Evolutionary conservation across 2,329 filamentous ascomycete genomes (phyloP).

Genomic region (Xylariales sp.): DNA sequence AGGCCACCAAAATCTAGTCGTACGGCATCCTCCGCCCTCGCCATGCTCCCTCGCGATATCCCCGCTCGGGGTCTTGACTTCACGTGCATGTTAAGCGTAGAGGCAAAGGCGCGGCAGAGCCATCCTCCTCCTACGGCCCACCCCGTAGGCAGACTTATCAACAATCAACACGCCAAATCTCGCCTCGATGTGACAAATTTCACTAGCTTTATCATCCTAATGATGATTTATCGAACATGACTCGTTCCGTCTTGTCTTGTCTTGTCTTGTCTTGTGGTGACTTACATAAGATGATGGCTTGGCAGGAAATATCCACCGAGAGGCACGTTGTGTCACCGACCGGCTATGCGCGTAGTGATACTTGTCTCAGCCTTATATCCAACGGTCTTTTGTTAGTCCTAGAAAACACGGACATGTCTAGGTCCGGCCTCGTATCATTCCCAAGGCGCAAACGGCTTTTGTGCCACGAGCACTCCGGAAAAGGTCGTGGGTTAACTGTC

Average conservation of each 20-base stretch:
- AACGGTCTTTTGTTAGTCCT: conserved; percentile 7
- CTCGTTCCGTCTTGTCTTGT: conserved; percentile 6
- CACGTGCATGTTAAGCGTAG: conserved; percentile 19
- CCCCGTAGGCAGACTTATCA: background rate
- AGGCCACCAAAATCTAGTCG: conserved; percentile 1
- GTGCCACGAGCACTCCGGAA: conserved; percentile 1
- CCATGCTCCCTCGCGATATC: conserved; percentile 11
- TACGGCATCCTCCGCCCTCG: conserved; percentile 29
- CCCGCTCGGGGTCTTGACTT: conserved; percentile 8
- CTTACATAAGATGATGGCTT: conserved; percentile 34
- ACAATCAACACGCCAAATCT: conserved; percentile 13
- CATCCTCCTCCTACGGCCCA: background rate
- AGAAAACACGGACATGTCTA: background rate
- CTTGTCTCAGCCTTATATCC: conserved; percentile 30
- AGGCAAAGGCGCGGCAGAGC: conserved; percentile 1
- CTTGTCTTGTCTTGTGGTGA: conserved; percentile 6
- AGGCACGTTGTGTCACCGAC: conserved; percentile 23
- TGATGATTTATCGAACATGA: conserved; percentile 7
- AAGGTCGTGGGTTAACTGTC: background rate
- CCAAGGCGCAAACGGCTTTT: background rate
- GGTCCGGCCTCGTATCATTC: background rate
- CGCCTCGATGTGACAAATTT: conserved; percentile 14
- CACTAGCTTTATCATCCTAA: background rate
- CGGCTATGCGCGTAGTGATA: conserved; percentile 14
- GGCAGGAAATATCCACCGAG: conserved; percentile 18